Percentiles rank a stretch among this genome's conserved stretches.
phyloP scores from a whole-genome alignment of 345 rosid genomes.

The Aquilaria yunnanensis region DNA sequence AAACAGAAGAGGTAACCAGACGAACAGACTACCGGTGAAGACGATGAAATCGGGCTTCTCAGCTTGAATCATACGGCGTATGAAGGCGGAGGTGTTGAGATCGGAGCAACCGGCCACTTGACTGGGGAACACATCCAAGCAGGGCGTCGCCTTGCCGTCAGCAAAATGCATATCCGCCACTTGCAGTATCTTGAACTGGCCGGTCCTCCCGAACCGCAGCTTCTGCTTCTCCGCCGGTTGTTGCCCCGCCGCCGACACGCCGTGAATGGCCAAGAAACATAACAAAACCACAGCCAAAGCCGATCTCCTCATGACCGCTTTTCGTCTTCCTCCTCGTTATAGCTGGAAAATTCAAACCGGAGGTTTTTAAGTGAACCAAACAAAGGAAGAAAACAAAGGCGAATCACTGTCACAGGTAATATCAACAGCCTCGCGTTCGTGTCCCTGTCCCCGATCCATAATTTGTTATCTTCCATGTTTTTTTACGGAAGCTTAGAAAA shows the following conservation, averaged over 20 bases:
- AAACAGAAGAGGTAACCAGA: not conserved
- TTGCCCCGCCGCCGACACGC: constrained; percentile 15
- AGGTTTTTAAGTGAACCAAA: too few relatives aligned
- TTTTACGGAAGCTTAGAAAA: too few relatives aligned
- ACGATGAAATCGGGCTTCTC: constrained; percentile 83
- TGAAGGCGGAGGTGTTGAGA: constrained; percentile 79
- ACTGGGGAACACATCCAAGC: constrained; percentile 42
- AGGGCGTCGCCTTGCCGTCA: constrained; percentile 49
- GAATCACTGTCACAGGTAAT: too few relatives aligned
- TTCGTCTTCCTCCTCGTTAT: too few relatives aligned
- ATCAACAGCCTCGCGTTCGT: too few relatives aligned
- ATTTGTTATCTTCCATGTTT: too few relatives aligned
- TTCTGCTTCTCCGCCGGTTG: constrained; percentile 8
- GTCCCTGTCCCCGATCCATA: too few relatives aligned
- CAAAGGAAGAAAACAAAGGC: too few relatives aligned
- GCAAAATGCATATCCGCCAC: constrained; percentile 95
- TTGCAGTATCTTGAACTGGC: constrained; percentile 82
- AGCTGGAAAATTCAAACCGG: too few relatives aligned
- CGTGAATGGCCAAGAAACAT: constrained; percentile 11
- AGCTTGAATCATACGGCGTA: constrained; percentile 60
- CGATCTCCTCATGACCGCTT: too few relatives aligned
- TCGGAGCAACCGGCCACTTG: constrained; percentile 61
- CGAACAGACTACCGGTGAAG: constrained; percentile 56
- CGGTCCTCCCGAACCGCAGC: constrained; percentile 46
- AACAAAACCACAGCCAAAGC: constrained; percentile 13